Evolutionary conservation across 805 yeast species (phyloP), one percentile per base, ranked within the genome.

Genomic region (Starmera caribaea): DNA sequence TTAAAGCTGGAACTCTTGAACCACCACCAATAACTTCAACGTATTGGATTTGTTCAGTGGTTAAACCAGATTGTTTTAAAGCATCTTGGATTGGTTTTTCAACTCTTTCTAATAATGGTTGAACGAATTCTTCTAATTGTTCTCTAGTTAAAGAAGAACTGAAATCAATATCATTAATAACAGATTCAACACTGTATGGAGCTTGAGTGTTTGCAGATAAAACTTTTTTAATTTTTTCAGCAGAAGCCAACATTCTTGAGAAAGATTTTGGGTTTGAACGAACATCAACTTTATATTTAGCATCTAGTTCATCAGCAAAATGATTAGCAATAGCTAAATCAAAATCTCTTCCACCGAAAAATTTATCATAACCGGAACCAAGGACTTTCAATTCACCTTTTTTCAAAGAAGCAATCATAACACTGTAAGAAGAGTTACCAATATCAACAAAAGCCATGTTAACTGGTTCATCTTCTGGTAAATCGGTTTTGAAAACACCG

Each of bases 21-120:
- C 95, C 84, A 54, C 99, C 99, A 71, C 99, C 99, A 60, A 92
- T 82, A 45, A 92, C 79, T 71, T 92, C 99, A 51, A 92, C 81
- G 39, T 88, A 78, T 67, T 89, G 96, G 45, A 92, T 67, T 44
- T 89, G 94, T 21, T 69, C 84, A 46, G 71, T 67, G 30, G 76
- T 58, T 45, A 92, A 61, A 44, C 82, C 81, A 42, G 98, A 92
- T 58, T 76, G 79, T 55, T 74, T 73, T 59, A 92, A 72, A 45
- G 97, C 97, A 39, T 66, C 61, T 63, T 83, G 83, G 53, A 89
- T 73, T 56, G 97, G 97, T 36, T 66, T 73, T 50, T 75, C 65
- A 47, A 88, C 73, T 68, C 89, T 78, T 50, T 71, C 78, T 56
- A 92, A 74, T 55, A 86, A 71, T 46, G 97, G 97, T 50, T 74